Base-by-base conservation (phyloP, 2,329 filamentous ascomycete genomes). In the Leptographium wingfieldii region DNA sequence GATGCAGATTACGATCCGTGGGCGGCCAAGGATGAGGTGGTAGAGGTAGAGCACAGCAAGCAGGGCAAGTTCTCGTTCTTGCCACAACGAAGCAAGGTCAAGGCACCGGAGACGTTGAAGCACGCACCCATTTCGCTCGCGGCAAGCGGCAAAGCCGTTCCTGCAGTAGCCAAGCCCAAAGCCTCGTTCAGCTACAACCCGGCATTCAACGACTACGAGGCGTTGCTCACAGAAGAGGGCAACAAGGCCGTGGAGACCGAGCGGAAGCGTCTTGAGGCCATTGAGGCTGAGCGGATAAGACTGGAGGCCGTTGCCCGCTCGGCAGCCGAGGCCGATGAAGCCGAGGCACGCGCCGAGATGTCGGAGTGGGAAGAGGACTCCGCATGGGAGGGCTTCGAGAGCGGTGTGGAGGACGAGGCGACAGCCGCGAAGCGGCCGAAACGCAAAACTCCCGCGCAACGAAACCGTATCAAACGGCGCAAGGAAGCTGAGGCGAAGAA, bases 151-250 rank as follows among this genome's bases (percentile, higher is more conserved):
- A 95, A 92, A 71, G 73, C 80, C 0, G 77, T 95, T 10, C 88
- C 90, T 1, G 85, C 91, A 3, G 87, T 99, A 0, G 79, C 81
- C 63, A 88, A 85, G 68, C 94, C 94, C 1, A 80, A 84, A 7
- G 90, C 86, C 19, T 91, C 90, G 61, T 90, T 86, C 72, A 95
- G 90, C 67, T 99, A 99, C 76, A 99, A 99, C 71, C 94, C 94
- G 0, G 77, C 83, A 6, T 95, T 95, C 66, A 81, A 84, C 64
- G 91, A 96, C 64, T 99, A 95, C 80, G 86, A 92, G 67, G 79
- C 82, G 10, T 82, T 92, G 19, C 76, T 96, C 53, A 79, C 81
- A 25, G 78, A 82, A 51, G 90, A 95, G 72, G 88, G 90, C 54
- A 80, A 85, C 60, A 90, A 88, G 73, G 92, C 87, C 16, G 77